Base-by-base conservation (phyloP, 2,329 filamentous ascomycete species). In the Trichoderma breve region DNA sequence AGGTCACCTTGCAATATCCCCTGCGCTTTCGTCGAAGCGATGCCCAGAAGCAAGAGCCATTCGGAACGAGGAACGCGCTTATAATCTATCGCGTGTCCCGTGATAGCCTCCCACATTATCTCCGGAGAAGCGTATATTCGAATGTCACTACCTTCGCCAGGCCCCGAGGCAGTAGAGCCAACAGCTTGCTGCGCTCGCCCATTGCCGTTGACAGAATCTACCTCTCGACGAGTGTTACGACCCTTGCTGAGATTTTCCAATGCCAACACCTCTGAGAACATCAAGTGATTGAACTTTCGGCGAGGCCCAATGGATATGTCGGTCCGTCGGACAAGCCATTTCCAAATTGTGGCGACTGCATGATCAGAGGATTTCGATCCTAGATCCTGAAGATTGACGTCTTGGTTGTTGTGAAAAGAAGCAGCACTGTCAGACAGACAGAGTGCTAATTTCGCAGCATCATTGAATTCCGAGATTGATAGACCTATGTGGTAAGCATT, bases 1-100 rank as follows among this genome's bases (percentile, higher is more conserved):
- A 91, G 82, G 72, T 90, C 88, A 53, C 87, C 87, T 78, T 91
- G 89, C 15, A 90, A 80, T 57, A 91, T 90, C 5, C 89, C 89
- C 6, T 85, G 80, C 8, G 83, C 81, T 66, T 84, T 86, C 15
- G 83, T 84, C 0, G 86, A 86, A 24, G 88, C 88, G 70, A 90
- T 89, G 21, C 86, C 87, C 21, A 88, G 81, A 9, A 90, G 82
- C 3, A 87, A 83, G 74, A 86, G 83, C 88, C 88, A 90, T 79
- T 90, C 88, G 12, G 87, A 86, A 12, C 83, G 83, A 2, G 88
- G 88, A 4, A 90, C 81, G 71, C 86, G 85, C 76, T 89, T 89
- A 76, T 86, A 83, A 77, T 91, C 88, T 11, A 87, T 82, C 7
- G 84, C 84, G 77, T 91, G 89, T 14, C 88, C 88, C 26, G 88